A percentile compares a stretch with the other conserved stretches of the same genome.
Evolutionary conservation across 495 filamentous ascomycete genomes (phyloP).

Genomic region (Hypoxylon fragiforme): DNA sequence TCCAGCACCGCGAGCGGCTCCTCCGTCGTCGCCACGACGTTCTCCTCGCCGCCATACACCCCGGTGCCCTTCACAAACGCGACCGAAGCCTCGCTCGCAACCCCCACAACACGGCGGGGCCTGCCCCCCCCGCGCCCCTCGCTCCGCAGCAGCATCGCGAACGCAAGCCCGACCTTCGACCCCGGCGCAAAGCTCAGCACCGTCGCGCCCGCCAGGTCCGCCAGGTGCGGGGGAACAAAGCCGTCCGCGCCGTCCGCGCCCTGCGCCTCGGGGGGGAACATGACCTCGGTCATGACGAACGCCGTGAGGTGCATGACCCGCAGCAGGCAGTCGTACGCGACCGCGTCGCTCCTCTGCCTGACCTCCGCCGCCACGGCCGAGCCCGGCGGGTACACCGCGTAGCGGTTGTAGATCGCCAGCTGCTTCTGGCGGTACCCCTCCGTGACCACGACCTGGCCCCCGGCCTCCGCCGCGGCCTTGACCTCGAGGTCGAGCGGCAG

Average conservation of each 20-base stretch:
- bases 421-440: slow-evolving; percentile 48
- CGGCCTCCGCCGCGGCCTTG: slow-evolving; percentile 42
- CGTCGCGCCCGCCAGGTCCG: slow-evolving; percentile 46
- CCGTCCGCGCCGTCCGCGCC: slow-evolving; percentile 43
- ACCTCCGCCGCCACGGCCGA: slow-evolving; percentile 20
- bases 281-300: slow-evolving; percentile 52
- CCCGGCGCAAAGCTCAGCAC: slow-evolving; percentile 52
- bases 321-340: slow-evolving; percentile 50
- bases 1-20: slow-evolving; percentile 23
- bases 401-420: slow-evolving; percentile 59
- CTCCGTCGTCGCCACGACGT: slow-evolving; percentile 37
- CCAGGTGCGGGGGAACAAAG: slow-evolving; percentile 52
- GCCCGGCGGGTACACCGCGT: slow-evolving; percentile 36
- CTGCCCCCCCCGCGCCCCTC: slow-evolving; percentile 20
- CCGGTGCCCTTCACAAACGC: slow-evolving; percentile 39
- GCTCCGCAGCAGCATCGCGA: slow-evolving; percentile 44
- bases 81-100: slow-evolving; percentile 39
- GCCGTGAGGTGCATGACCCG: slow-evolving; percentile 49
- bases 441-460: slow-evolving; percentile 40
- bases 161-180: slow-evolving; percentile 52
- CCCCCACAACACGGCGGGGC: slow-evolving; percentile 40
- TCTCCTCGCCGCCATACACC: slow-evolving; percentile 44
- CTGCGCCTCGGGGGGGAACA: slow-evolving; percentile 44
- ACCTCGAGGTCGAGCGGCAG: slow-evolving; percentile 39
- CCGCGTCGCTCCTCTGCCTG: slow-evolving; percentile 13